A percentile compares a stretch with the other conserved stretches of the same genome.
Evolutionary conservation across 2,329 filamentous ascomycete genomes (phyloP).

Genomic region (Escovopsis weberi): DNA sequence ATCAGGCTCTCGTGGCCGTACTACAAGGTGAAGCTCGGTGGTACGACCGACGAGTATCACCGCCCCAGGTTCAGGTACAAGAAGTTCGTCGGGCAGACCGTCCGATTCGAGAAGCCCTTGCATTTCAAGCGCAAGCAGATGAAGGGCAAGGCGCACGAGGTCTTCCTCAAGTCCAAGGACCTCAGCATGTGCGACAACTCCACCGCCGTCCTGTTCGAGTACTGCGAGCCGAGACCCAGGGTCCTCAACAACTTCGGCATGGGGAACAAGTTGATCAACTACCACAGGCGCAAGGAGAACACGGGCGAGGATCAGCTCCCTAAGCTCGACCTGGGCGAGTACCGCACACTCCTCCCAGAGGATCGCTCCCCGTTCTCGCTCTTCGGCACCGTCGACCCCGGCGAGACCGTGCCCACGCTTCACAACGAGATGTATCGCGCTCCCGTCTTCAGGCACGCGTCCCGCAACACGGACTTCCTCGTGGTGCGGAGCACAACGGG

Average conservation of each 20-base stretch:
- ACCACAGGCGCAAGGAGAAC: slow-evolving; percentile 70
- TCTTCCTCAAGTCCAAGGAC: slow-evolving; percentile 69
- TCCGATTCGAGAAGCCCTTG: slow-evolving; percentile 58
- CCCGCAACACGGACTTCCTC: slow-evolving; percentile 71
- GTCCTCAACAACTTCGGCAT: slow-evolving; percentile 95
- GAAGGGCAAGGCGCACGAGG: slow-evolving; percentile 64
- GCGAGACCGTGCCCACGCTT: slow-evolving; percentile 77
- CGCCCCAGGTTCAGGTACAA: slow-evolving; percentile 64
- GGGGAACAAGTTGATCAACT: slow-evolving; percentile 92
- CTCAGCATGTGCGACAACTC: slow-evolving; percentile 83
- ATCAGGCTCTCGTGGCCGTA: slow-evolving; percentile 88
- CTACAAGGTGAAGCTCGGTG: slow-evolving; percentile 74
- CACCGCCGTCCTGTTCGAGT: slow-evolving; percentile 76
- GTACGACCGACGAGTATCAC: slow-evolving; percentile 67
- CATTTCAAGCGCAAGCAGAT: slow-evolving; percentile 68
- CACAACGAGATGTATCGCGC: slow-evolving; percentile 94
- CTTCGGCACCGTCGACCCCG: slow-evolving; percentile 84
- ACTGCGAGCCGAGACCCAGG: slow-evolving; percentile 84
- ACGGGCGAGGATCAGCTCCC: slow-evolving; percentile 62
- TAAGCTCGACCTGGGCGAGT: slow-evolving; percentile 77
- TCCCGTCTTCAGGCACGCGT: slow-evolving; percentile 76
- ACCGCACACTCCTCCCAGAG: slow-evolving; percentile 74
- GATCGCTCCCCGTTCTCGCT: slow-evolving; percentile 93
- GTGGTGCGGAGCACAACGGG: slow-evolving; percentile 72
- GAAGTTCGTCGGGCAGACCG: slow-evolving; percentile 48